Conservation (phyloP, 139 green algal genomes). For the Chlorella sp. region DNA sequence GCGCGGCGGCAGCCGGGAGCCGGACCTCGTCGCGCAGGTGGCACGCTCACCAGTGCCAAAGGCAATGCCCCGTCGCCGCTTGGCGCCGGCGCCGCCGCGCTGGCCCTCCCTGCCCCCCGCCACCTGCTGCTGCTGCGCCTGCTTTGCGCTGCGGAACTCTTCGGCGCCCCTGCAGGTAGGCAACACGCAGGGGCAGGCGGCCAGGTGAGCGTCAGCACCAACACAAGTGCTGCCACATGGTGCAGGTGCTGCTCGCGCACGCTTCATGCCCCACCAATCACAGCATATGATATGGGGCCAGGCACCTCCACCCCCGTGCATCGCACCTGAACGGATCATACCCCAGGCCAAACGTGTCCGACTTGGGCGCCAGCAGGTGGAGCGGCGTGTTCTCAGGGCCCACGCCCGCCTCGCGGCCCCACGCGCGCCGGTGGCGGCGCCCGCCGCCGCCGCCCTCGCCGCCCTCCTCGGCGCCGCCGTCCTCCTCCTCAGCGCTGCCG, state of each 20-base stretch:
- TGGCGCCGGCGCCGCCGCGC: background rate
- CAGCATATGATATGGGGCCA: background rate
- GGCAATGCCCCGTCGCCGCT: constrained; percentile 67
- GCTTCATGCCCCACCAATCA: background rate
- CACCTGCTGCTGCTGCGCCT: constrained; percentile 8
- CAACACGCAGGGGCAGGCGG: too few species aligned
- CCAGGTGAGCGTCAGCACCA: background rate
- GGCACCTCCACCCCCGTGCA: constrained; percentile 20
- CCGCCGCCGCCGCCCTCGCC: constrained; percentile 1
- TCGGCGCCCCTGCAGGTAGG: constrained; percentile 60
- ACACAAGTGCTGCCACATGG: too few species aligned
- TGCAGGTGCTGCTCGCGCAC: background rate
- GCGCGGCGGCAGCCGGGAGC: background rate
- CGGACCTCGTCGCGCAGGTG: background rate
- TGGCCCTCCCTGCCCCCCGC: background rate
- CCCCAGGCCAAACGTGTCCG: constrained; percentile 84
- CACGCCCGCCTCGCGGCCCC: constrained; percentile 62
- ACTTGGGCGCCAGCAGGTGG: constrained; percentile 79
- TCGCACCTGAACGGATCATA: constrained; percentile 94
- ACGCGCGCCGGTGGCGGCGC: constrained; percentile 30
- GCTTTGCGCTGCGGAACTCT: constrained; percentile 78
- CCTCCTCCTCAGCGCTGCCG: background rate
- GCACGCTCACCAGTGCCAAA: constrained; percentile 69
- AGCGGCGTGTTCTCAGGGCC: constrained; percentile 73
- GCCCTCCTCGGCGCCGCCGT: background rate